phyloP scores from a whole-genome alignment of 2,329 filamentous ascomycete species.

The Didymella glomerata region DNA sequence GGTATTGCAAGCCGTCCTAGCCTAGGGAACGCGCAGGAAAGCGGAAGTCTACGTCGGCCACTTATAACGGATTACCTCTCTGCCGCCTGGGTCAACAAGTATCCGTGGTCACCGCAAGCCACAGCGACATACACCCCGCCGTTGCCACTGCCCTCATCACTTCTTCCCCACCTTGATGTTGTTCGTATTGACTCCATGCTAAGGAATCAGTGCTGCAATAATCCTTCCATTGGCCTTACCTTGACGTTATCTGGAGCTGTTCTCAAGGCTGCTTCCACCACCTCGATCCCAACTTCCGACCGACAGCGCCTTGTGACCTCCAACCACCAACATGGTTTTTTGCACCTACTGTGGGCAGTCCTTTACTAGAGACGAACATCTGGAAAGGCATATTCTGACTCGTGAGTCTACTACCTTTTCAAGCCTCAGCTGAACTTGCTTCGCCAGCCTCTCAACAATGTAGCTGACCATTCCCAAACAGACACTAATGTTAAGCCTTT shows the following conservation, averaged over 20 bases:
- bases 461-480: slow-evolving; percentile 32
- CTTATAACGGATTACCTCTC: slow-evolving; percentile 24
- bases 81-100: slow-evolving; percentile 20
- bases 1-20: slow-evolving; percentile 30
- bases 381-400: slow-evolving; percentile 62
- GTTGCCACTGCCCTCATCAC: slow-evolving; percentile 13
- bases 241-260: slow-evolving; percentile 9
- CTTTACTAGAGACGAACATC: slow-evolving; percentile 62
- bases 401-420: slow-evolving; percentile 49
- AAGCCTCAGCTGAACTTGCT: slow-evolving; percentile 1
- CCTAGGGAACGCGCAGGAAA: slow-evolving; percentile 24
- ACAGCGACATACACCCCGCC: slow-evolving; percentile 21
- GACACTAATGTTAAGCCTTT: slow-evolving; percentile 65
- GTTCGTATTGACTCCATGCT: slow-evolving; percentile 21
- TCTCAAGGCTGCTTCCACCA: slow-evolving; percentile 16
- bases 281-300: slow-evolving; percentile 7
- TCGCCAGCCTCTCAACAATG: slow-evolving; percentile 5
- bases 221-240: slow-evolving; percentile 1
- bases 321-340: slow-evolving; percentile 57
- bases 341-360: slow-evolving; percentile 64
- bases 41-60: slow-evolving; percentile 29
- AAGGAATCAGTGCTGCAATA: slow-evolving; percentile 17
- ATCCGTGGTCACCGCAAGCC: slow-evolving; percentile 24
- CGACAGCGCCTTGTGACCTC: slow-evolving; percentile 6
- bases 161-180: slow-evolving; percentile 26